Conservation (phyloP, 2,329 filamentous ascomycete genomes). For the Paecilomyces dactylethromorphus region DNA sequence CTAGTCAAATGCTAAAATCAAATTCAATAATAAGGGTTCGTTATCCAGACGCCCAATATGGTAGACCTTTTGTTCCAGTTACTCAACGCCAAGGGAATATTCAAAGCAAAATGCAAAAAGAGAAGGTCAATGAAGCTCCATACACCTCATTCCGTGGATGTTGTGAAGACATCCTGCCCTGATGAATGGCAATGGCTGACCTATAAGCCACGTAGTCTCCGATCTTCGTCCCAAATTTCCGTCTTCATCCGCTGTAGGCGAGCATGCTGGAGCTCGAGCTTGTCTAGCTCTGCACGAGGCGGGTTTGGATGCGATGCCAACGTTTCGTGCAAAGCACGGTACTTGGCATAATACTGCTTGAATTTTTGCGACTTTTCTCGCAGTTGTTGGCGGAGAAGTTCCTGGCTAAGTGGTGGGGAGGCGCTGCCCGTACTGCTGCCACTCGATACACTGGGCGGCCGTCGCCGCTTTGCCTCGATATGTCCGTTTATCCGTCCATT, state of each 20-base stretch:
- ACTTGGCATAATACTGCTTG: slow-evolving; percentile 53
- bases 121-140: slow-evolving; percentile 7
- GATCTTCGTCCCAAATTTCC: slow-evolving; percentile 47
- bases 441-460: slow-evolving; percentile 30
- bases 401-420: slow-evolving; percentile 31
- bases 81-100: slow-evolving; percentile 4
- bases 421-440: slow-evolving; percentile 36
- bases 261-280: slow-evolving; percentile 49
- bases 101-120: slow-evolving; percentile 6
- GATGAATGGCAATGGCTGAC: slow-evolving; percentile 3
- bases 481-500: slow-evolving; percentile 24
- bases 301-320: slow-evolving; percentile 34
- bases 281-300: slow-evolving; percentile 45
- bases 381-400: slow-evolving; percentile 30
- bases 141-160: neutral
- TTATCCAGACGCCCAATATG: slow-evolving; percentile 1
- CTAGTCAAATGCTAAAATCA: neutral
- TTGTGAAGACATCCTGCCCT: neutral
- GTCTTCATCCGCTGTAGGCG: slow-evolving; percentile 51
- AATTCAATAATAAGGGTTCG: slow-evolving; percentile 3
- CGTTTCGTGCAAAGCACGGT: slow-evolving; percentile 49
- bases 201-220: slow-evolving; percentile 19
- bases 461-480: slow-evolving; percentile 38
- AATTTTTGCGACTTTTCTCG: slow-evolving; percentile 42
- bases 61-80: slow-evolving; percentile 1